Percentiles rank a stretch among this genome's conserved stretches.
Conservation (phyloP, 1,284 basidiomycete genomes). For the Apiotrichum gamsii region DNA sequence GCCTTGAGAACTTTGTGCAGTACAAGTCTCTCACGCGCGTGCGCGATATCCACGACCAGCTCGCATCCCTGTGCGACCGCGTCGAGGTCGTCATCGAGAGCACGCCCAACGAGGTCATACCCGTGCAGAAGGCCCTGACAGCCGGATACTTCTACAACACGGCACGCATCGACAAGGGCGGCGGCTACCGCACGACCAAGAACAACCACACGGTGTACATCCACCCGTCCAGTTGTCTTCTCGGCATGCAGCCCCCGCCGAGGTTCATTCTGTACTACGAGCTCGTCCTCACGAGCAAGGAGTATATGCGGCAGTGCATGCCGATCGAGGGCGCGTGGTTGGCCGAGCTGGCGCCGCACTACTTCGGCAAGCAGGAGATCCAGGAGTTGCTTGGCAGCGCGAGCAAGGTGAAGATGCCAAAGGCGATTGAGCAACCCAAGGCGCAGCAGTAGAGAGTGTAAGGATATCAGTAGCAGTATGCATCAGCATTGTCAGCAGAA, state of each 20-base stretch:
- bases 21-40: slow-evolving; percentile 92
- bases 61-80: slow-evolving; percentile 89
- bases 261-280: slow-evolving; percentile 91
- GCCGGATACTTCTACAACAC: slow-evolving; percentile 97
- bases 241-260: slow-evolving; percentile 90
- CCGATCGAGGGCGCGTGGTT: slow-evolving; percentile 94
- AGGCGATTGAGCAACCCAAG: slow-evolving; percentile 38
- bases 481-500: background rate
- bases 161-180: slow-evolving; percentile 79
- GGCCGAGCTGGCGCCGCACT: slow-evolving; percentile 88
- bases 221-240: slow-evolving; percentile 89
- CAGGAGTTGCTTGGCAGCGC: slow-evolving; percentile 71
- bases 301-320: slow-evolving; percentile 79
- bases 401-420: slow-evolving; percentile 79
- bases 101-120: slow-evolving; percentile 86
- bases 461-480: background rate
- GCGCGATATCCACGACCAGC: slow-evolving; percentile 89
- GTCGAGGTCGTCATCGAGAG: slow-evolving; percentile 86
- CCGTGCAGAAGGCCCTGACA: slow-evolving; percentile 89
- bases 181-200: slow-evolving; percentile 88
- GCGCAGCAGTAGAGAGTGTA: background rate
- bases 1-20: slow-evolving; percentile 95
- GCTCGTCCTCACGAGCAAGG: slow-evolving; percentile 54
- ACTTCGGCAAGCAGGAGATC: slow-evolving; percentile 81
- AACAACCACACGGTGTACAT: slow-evolving; percentile 93